phyloP scores from a whole-genome alignment of 306 rosid species.

The Sesbania bispinosa region DNA sequence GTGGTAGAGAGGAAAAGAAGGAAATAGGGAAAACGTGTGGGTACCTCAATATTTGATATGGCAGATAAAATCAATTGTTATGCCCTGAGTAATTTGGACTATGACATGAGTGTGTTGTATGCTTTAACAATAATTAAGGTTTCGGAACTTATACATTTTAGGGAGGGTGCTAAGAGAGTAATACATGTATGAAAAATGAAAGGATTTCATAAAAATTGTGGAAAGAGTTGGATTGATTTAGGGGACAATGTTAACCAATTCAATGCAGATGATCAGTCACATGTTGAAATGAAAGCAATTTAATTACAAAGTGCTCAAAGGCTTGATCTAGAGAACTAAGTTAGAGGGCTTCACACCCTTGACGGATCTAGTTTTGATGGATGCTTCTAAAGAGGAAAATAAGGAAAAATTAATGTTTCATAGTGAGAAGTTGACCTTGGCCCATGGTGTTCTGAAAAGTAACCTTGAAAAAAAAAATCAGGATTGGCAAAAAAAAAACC shows the following conservation, averaged over 20 bases:
- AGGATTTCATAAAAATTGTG: conserved; percentile 56
- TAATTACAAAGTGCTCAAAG: conserved; percentile 52
- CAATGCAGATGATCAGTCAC: conserved; percentile 57
- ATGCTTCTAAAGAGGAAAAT: conserved; percentile 75
- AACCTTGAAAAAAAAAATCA: conserved; percentile 61
- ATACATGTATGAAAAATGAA: conserved; percentile 42
- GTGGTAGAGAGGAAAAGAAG: no score
- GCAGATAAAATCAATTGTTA: no score
- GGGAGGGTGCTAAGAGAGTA: conserved; percentile 62
- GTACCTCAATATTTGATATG: no score
- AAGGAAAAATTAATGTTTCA: conserved; percentile 52
- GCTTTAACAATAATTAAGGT: no score
- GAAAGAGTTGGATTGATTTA: conserved; percentile 69
- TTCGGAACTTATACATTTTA: no score
- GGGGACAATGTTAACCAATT: conserved; percentile 48
- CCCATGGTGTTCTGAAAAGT: conserved; percentile 56
- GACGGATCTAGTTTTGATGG: conserved; percentile 75
- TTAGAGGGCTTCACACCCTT: conserved; percentile 51
- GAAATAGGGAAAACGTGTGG: no score
- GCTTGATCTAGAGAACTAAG: conserved; percentile 47
- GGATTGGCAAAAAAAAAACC: conserved; percentile 61
- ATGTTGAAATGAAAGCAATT: conserved; percentile 51
- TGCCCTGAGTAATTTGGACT: no score
- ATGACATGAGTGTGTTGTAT: no score
- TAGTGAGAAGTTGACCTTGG: conserved; percentile 76